Percentiles rank a stretch among this genome's conserved stretches.
Evolutionary conservation across 768 basidiomycete species (phyloP).

Genomic region (Scleroderma bovista): DNA sequence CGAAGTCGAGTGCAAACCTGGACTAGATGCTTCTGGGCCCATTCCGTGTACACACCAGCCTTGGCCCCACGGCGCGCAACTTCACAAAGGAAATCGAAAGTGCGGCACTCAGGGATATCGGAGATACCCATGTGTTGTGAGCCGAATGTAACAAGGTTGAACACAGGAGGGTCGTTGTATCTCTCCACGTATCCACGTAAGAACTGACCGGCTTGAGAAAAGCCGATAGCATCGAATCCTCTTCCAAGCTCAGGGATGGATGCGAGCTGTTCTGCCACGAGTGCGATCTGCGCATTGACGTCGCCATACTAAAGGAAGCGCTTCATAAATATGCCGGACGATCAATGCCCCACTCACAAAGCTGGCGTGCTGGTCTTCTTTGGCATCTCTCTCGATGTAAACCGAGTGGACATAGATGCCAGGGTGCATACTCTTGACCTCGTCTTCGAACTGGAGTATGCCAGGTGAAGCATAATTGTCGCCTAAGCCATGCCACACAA

Average conservation of each 20-base stretch:
- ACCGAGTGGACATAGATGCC: constrained; percentile 77
- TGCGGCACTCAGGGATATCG: constrained; percentile 61
- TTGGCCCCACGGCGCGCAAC: constrained; percentile 56
- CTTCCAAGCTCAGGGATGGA: constrained; percentile 54
- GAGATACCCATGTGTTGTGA: constrained; percentile 85
- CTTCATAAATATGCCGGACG: constrained; percentile 2
- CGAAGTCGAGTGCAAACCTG: constrained; percentile 41
- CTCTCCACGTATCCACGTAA: constrained; percentile 79
- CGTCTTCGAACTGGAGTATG: constrained; percentile 57
- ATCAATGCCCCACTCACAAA: constrained; percentile 52
- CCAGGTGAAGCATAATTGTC: constrained; percentile 72
- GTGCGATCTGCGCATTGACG: constrained; percentile 60
- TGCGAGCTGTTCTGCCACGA: constrained; percentile 60
- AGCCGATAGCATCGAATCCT: constrained; percentile 85
- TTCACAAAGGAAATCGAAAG: constrained; percentile 66
- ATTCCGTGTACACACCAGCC: constrained; percentile 61
- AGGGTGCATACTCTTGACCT: constrained; percentile 58
- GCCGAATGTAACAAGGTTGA: constrained; percentile 84
- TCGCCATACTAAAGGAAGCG: constrained; percentile 59
- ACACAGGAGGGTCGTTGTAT: constrained; percentile 65
- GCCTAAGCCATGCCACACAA: constrained; percentile 81
- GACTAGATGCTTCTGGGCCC: constrained; percentile 73
- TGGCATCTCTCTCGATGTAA: constrained; percentile 55
- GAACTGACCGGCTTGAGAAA: constrained; percentile 89
- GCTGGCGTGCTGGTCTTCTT: constrained; percentile 61